Conservation (phyloP, 1,284 basidiomycete species). For the Pulchroboletus neoregius region DNA sequence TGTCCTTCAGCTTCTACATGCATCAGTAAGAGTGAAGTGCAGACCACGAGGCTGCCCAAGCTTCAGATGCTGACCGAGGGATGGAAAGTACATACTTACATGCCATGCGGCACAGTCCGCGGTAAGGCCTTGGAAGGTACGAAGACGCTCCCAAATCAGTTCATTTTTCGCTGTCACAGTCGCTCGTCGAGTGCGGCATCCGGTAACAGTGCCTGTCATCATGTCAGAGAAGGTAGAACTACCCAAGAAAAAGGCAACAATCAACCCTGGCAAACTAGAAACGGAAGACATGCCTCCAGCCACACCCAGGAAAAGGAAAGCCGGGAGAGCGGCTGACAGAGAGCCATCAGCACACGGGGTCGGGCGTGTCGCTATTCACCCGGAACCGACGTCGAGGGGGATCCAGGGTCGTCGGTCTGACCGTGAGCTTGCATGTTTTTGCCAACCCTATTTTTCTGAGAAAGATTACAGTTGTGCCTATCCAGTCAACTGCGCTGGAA, state of each 20-base stretch:
- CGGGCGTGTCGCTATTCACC: constrained; percentile 14
- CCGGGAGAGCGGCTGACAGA: constrained; percentile 17
- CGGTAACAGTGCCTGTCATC: constrained; percentile 11
- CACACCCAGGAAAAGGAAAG: constrained; percentile 31
- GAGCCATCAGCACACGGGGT: constrained; percentile 13
- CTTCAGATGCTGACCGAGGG: background rate
- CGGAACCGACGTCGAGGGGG: constrained; percentile 17
- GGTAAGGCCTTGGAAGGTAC: constrained; percentile 18
- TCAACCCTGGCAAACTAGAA: constrained; percentile 17
- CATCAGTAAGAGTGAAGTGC: background rate
- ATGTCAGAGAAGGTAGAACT: constrained; percentile 31
- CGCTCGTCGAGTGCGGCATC: constrained; percentile 12
- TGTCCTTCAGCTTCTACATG: background rate
- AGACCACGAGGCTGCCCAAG: constrained; percentile 2
- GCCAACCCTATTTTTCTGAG: constrained; percentile 10
- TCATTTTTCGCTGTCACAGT: constrained; percentile 14
- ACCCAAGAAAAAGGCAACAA: constrained; percentile 23
- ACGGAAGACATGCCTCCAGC: constrained; percentile 16
- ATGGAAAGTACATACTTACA: background rate
- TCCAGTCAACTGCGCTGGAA: constrained; percentile 25
- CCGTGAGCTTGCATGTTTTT: constrained; percentile 19
- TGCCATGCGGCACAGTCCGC: constrained; percentile 17
- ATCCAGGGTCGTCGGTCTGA: constrained; percentile 33
- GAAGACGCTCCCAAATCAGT: constrained; percentile 30
- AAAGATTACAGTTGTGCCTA: constrained; percentile 16